A percentile compares a stretch with the other conserved stretches of the same genome.
Evolutionary conservation across 495 filamentous ascomycete genomes (phyloP).

Genomic region (Talaromyces trachyspermus): DNA sequence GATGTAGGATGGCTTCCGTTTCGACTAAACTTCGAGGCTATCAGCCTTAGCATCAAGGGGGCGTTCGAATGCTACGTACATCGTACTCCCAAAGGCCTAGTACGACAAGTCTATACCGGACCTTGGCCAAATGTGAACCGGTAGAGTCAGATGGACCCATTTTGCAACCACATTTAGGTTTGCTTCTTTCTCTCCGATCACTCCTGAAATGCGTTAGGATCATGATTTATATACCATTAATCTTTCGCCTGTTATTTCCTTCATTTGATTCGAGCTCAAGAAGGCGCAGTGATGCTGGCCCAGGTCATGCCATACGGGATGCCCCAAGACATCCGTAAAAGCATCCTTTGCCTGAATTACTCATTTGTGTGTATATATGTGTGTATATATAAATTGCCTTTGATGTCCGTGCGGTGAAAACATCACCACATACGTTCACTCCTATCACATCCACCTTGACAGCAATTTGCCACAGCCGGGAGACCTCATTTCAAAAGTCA

Average conservation of each 20-base stretch:
- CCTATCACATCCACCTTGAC: no score
- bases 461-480: no score
- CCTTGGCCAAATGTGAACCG: not conserved
- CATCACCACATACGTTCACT: not conserved
- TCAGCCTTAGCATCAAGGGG: not conserved
- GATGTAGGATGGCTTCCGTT: not conserved
- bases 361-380: no score
- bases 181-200: not conserved
- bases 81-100: no score
- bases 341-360: no score
- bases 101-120: not conserved
- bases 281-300: not conserved
- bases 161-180: not conserved
- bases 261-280: not conserved
- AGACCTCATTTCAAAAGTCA: no score
- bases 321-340: no score
- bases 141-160: not conserved
- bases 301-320: slow-evolving; percentile 1
- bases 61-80: no score
- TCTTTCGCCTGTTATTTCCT: slow-evolving; percentile 3
- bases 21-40: not conserved
- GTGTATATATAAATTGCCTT: not conserved
- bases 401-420: not conserved
- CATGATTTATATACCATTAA: not conserved
- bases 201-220: not conserved